Evolutionary conservation across 371 early-diverging fungal genomes (phyloP).

Genomic region (Funneliformis caledonium): DNA sequence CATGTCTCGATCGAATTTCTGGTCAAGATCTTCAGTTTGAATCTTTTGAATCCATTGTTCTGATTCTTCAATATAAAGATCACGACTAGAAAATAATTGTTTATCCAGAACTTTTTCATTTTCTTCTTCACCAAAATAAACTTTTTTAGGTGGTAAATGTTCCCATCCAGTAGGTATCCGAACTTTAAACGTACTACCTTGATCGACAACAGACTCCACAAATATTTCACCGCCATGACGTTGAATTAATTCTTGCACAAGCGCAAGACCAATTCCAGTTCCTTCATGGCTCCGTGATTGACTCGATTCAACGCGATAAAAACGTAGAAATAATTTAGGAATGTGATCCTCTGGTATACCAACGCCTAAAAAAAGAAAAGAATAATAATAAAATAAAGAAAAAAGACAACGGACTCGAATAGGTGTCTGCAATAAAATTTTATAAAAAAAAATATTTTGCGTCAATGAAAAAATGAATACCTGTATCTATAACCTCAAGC

Average conservation of each 20-base stretch:
- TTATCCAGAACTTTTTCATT: neutral
- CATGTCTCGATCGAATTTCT: neutral
- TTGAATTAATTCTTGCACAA: conserved; percentile 53
- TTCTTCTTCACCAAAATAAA: neutral
- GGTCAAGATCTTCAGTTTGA: neutral
- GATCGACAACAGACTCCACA: conserved; percentile 45
- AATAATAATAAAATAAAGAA: no score
- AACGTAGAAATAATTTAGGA: conserved; percentile 51
- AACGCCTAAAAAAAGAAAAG: conserved; percentile 39
- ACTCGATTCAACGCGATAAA: conserved; percentile 49
- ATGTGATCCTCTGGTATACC: conserved; percentile 50
- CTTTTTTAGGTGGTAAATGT: conserved; percentile 42
- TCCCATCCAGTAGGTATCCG: conserved; percentile 49
- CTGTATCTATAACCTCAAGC: conserved; percentile 47
- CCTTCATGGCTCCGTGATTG: conserved; percentile 53
- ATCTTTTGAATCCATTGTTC: conserved; percentile 25
- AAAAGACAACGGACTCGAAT: neutral
- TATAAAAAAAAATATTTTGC: neutral
- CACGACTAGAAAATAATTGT: conserved; percentile 19
- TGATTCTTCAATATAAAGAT: conserved; percentile 30
- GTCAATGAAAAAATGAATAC: conserved; percentile 28
- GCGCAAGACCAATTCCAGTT: conserved; percentile 54
- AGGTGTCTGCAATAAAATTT: neutral
- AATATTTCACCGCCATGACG: conserved; percentile 52
- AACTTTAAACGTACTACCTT: conserved; percentile 49